Evolutionary conservation across 1,284 basidiomycete genomes (phyloP).

Genomic region (Puccinia horiana): DNA sequence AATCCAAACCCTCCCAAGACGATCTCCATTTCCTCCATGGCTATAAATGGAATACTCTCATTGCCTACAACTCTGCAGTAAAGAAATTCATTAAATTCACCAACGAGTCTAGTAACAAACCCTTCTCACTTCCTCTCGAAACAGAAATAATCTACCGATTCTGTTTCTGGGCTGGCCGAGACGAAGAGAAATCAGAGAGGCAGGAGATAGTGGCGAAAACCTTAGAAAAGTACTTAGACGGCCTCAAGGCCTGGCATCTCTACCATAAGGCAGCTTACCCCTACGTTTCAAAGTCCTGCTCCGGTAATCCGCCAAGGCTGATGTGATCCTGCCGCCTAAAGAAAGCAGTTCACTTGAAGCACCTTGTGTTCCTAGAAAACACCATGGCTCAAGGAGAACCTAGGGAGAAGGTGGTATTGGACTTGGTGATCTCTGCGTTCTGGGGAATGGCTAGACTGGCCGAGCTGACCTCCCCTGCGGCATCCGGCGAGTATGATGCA

Average conservation of each 20-base stretch:
- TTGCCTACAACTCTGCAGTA: background rate
- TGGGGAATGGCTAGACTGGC: constrained; percentile 16
- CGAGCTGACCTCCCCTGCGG: background rate
- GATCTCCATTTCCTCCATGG: background rate
- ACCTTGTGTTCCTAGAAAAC: background rate
- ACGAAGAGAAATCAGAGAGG: background rate
- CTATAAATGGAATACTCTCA: background rate
- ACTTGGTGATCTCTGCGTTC: background rate
- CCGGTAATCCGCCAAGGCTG: background rate
- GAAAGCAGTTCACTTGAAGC: background rate
- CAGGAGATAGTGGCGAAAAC: background rate
- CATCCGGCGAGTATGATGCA: no score
- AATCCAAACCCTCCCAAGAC: background rate
- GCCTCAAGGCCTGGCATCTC: background rate
- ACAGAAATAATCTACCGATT: background rate
- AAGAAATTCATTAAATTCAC: background rate
- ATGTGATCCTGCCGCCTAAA: background rate
- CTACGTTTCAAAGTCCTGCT: background rate
- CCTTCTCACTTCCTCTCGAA: background rate
- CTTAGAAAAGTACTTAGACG: background rate
- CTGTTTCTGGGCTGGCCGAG: background rate
- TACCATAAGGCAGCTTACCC: background rate
- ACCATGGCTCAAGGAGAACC: background rate
- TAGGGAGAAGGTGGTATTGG: background rate
- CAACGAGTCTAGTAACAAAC: background rate